phyloP scores from a whole-genome alignment of 768 basidiomycete species.

The Sarcodon sp. region DNA sequence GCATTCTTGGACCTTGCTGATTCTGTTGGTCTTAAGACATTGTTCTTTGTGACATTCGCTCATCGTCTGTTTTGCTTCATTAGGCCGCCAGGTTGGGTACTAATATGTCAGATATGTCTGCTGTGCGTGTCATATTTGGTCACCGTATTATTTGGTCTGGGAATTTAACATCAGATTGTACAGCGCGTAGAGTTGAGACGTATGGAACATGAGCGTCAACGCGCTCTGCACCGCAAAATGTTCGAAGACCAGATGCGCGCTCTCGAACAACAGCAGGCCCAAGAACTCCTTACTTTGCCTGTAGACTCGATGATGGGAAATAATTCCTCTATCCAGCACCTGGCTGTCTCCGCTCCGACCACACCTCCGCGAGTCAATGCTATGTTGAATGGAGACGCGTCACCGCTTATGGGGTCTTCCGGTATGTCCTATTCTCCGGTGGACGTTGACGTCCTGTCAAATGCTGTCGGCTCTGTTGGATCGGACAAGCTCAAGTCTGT shows the following conservation, averaged over 20 bases:
- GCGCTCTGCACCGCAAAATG: conserved; percentile 70
- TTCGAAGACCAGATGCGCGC: conserved; percentile 97
- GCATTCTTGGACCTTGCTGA: conserved; percentile 91
- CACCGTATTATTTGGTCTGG: conserved; percentile 2
- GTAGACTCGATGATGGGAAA: conserved; percentile 32
- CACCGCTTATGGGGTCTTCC: conserved; percentile 25
- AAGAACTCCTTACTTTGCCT: conserved; percentile 69
- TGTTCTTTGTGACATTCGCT: conserved; percentile 6
- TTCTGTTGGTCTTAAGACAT: conserved; percentile 47
- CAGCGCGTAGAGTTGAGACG: conserved; percentile 88
- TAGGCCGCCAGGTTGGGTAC: conserved; percentile 76
- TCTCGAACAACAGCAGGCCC: conserved; percentile 83
- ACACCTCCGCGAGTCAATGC: conserved; percentile 75
- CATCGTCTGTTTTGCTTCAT: conserved; percentile 5
- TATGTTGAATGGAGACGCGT: conserved; percentile 46
- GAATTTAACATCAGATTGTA: conserved; percentile 3
- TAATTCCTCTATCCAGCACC: conserved; percentile 45
- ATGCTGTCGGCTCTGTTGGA: conserved; percentile 52
- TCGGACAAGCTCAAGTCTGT: conserved; percentile 80
- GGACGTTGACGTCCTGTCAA: conserved; percentile 52
- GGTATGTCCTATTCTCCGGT: conserved; percentile 34
- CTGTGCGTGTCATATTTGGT: conserved; percentile 36
- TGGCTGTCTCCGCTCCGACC: conserved; percentile 83
- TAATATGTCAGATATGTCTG: conserved; percentile 80
- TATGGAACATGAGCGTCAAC: conserved; percentile 82